Conservation (phyloP, 75 land plant genomes). For the Cryptomeria japonica region DNA sequence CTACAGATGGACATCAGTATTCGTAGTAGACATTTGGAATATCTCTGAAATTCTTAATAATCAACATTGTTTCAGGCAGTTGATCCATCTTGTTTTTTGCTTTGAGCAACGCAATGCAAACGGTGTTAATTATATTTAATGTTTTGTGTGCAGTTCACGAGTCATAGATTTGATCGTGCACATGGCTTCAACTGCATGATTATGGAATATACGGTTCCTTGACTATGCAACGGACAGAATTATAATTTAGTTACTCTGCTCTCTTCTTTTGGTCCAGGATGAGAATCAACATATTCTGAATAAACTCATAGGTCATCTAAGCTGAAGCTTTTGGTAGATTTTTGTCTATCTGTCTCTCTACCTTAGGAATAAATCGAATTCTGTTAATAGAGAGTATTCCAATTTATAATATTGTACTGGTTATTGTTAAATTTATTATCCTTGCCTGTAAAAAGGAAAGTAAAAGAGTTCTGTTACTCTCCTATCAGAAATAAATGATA, state of each 20-base stretch:
- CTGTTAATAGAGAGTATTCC: not conserved
- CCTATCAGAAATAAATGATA: not conserved
- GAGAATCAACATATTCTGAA: not conserved
- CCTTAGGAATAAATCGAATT: not conserved
- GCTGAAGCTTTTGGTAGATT: not conserved
- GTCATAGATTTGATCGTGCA: slow-evolving; percentile 74
- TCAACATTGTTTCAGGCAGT: not conserved
- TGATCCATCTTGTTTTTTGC: not conserved
- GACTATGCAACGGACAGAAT: not conserved
- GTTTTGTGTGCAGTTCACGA: slow-evolving; percentile 63
- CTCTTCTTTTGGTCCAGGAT: not conserved
- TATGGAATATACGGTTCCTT: not conserved
- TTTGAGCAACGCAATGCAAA: not conserved
- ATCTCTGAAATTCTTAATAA: not conserved
- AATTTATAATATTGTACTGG: not conserved
- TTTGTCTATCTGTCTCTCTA: not conserved
- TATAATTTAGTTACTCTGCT: not conserved
- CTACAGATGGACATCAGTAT: not conserved
- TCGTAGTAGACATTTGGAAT: not conserved
- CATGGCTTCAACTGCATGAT: slow-evolving; percentile 36
- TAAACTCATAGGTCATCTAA: not conserved
- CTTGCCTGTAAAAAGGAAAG: not conserved
- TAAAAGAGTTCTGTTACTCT: not conserved
- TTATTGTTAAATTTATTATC: not conserved
- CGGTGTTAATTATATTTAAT: not conserved